Base-by-base conservation (phyloP, 495 filamentous ascomycete genomes). In the Annulohypoxylon bovei region DNA sequence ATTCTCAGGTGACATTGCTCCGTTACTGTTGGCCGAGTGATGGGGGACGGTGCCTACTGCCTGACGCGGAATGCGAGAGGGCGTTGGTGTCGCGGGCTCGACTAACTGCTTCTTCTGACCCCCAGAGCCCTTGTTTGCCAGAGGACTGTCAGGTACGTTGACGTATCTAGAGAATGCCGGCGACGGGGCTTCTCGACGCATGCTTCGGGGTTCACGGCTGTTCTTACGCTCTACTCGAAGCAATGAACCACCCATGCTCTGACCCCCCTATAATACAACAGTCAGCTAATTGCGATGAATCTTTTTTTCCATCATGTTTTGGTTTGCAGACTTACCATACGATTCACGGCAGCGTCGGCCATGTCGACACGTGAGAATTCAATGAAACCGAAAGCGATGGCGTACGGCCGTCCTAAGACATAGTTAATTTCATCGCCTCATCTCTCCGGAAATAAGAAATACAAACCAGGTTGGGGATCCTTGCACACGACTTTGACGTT, bases 371-470 rank as follows among this genome's bases (percentile, higher is more conserved):
- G 66, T 9, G 66, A 42, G 59, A 82, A 89, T 71, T 86, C 82
- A 33, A 89, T 77, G 57, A 89, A 89, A 5, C 81, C 87, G 67
- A 88, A 89, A n/a, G 65, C 70, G 5, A 76, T 78, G 3, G 75
- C 67, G 18, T 61, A 27, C 40, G 64, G 78, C 20, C 52, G 69
- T 67, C 75, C 65, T 75, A 27, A 49, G 39, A 35, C 30, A 55
- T 25, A 39, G 64, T 65, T 30, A 57, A 44, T 35, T 46, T 25
- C 27, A 23, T 46, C 3, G 50, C 5, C 7, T 12, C 23, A 18
- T 22, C 28, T 25, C 28, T 25, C 14, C 27, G 44, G 5, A 30
- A 42, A 3, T 2, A 47, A 35, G 32, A 44, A 62, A 32, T 47
- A 80, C 79, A 66, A 71, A 84, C 80, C 67, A 42, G 66, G 72